phyloP scores from a whole-genome alignment of 2,329 filamentous ascomycete genomes.

The Mycosphaerelloides madeirae region DNA sequence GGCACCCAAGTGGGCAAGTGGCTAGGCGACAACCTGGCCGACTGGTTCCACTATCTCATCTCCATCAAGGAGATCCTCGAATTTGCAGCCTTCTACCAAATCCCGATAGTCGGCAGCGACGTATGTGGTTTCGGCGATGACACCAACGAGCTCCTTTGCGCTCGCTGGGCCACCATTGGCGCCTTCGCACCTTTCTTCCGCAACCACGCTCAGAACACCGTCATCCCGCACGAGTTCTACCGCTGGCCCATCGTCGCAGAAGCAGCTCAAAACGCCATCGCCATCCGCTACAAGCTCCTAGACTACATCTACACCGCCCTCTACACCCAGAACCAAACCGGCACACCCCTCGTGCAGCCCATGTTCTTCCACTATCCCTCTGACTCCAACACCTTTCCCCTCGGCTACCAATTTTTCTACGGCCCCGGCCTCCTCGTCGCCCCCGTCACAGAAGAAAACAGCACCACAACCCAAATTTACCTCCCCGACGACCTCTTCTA shows the following conservation, averaged over 20 bases:
- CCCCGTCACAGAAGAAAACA: conserved; percentile 51
- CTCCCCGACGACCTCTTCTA: conserved; percentile 57
- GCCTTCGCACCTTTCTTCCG: conserved; percentile 74
- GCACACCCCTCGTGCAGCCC: conserved; percentile 63
- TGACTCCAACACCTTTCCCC: conserved; percentile 49
- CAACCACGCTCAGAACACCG: conserved; percentile 59
- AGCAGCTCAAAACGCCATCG: conserved; percentile 64
- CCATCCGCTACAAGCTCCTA: conserved; percentile 68
- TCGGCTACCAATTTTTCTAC: conserved; percentile 57
- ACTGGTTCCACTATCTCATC: conserved; percentile 43
- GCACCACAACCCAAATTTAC: conserved; percentile 52
- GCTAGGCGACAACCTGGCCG: conserved; percentile 53
- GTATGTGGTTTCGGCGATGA: conserved; percentile 71
- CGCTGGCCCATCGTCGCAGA: conserved; percentile 59
- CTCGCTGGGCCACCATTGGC: conserved; percentile 69
- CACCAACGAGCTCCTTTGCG: conserved; percentile 64
- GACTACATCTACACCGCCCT: conserved; percentile 76
- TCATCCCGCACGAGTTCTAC: conserved; percentile 67
- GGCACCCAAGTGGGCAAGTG: conserved; percentile 58
- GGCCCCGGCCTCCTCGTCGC: conserved; percentile 54
- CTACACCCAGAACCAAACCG: conserved; percentile 55
- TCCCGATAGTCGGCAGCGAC: conserved; percentile 53
- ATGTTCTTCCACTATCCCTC: conserved; percentile 67
- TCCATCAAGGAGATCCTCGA: conserved; percentile 42
- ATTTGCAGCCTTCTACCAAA: conserved; percentile 45